Conservation (phyloP, 2,329 filamentous ascomycete genomes). For the Cladorrhinum sp. region DNA sequence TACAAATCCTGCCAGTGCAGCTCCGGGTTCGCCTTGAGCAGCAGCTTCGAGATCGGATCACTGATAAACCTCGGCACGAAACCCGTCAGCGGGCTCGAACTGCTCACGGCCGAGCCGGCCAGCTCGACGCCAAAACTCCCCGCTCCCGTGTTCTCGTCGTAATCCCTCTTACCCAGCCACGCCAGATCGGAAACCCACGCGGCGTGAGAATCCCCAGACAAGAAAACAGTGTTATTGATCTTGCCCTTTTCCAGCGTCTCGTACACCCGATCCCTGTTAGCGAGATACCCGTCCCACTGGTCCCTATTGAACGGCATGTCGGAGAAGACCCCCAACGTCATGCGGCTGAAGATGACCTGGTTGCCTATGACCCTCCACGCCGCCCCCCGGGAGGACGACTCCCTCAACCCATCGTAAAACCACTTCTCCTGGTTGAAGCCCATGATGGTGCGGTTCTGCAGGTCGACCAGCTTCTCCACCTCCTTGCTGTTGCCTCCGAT, state of each 20-base stretch:
- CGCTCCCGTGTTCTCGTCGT: constrained; percentile 50
- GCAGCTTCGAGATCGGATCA: constrained; percentile 54
- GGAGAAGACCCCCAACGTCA: constrained; percentile 30
- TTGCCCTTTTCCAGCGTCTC: constrained; percentile 63
- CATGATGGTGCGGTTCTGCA: constrained; percentile 67
- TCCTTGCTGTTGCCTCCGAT: constrained; percentile 55
- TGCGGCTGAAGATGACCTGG: constrained; percentile 59
- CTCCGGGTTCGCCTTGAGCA: constrained; percentile 54
- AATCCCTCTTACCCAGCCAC: constrained; percentile 53
- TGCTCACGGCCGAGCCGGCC: constrained; percentile 65
- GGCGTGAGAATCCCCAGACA: constrained; percentile 67
- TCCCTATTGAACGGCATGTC: constrained; percentile 31
- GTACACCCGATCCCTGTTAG: constrained; percentile 71
- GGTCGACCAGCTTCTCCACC: constrained; percentile 60
- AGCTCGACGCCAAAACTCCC: constrained; percentile 61
- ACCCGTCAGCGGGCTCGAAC: constrained; percentile 36
- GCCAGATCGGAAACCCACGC: constrained; percentile 60
- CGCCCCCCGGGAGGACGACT: constrained; percentile 60
- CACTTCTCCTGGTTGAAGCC: constrained; percentile 70
- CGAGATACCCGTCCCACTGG: constrained; percentile 58
- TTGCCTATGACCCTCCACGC: constrained; percentile 72
- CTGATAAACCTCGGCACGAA: constrained; percentile 54
- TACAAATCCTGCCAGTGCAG: constrained; percentile 71
- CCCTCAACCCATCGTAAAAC: constrained; percentile 61
- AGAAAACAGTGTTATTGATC: constrained; percentile 70